Percentiles rank a stretch among this genome's conserved stretches.
Conservation (phyloP, 2,329 filamentous ascomycete species). For the Fusarium azukiicola region DNA sequence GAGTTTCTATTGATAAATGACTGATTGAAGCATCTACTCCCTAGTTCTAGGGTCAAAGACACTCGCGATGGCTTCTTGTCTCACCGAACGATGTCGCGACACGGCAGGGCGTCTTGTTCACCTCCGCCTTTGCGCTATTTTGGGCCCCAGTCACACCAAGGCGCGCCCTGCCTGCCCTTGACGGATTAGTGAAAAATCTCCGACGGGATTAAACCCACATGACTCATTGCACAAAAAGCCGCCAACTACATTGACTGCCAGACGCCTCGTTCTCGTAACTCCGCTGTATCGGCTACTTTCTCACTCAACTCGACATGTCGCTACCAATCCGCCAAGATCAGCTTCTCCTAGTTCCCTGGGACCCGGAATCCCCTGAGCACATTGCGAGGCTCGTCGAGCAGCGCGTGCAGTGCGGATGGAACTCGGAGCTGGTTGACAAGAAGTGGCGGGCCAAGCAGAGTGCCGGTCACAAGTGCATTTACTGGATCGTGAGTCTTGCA, state of each 20-base stretch:
- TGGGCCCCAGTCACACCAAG: background rate
- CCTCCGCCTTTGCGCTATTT: background rate
- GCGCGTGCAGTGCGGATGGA: slow-evolving; percentile 50
- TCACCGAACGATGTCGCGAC: too few relatives aligned
- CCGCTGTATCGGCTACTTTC: background rate
- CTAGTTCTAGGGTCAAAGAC: background rate
- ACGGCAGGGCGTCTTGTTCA: background rate
- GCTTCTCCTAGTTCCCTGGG: slow-evolving; percentile 50
- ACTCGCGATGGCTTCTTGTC: too few relatives aligned
- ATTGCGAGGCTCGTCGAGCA: slow-evolving; percentile 38
- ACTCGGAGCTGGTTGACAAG: slow-evolving; percentile 36
- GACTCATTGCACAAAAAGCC: background rate
- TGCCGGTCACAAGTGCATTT: slow-evolving; percentile 48
- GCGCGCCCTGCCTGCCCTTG: background rate
- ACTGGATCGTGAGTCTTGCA: slow-evolving; percentile 50
- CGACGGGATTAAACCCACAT: background rate
- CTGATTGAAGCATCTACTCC: background rate
- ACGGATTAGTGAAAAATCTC: background rate
- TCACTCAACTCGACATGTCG: slow-evolving; percentile 23
- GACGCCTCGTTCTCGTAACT: background rate
- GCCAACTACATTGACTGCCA: background rate
- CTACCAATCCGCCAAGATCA: slow-evolving; percentile 21
- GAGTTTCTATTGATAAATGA: background rate
- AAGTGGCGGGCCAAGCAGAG: slow-evolving; percentile 45
- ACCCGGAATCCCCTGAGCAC: slow-evolving; percentile 45